Percentiles rank a stretch among this genome's conserved stretches.
phyloP scores from a whole-genome alignment of 768 basidiomycete genomes.

The Multifurca ochricompacta region DNA sequence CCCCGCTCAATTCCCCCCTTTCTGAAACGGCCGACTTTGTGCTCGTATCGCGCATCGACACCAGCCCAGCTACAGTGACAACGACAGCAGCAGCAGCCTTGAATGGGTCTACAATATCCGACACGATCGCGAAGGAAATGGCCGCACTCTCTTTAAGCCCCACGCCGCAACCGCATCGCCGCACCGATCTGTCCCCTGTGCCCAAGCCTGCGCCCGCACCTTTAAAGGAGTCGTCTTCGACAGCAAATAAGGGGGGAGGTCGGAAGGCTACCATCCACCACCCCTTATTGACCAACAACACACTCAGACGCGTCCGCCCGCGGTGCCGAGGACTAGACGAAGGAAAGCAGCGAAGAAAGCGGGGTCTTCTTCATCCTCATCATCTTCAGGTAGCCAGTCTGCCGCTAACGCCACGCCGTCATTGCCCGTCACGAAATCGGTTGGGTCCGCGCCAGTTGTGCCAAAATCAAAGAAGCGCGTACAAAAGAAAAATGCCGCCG shows the following conservation, averaged over 20 bases:
- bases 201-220: neutral
- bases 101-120: neutral
- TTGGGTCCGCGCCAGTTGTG: neutral
- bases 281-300: conserved; percentile 7
- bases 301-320: neutral
- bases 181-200: no score
- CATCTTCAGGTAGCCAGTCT: neutral
- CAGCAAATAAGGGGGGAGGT: neutral
- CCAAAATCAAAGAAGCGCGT: neutral
- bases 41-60: conserved; percentile 41
- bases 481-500: neutral
- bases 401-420: neutral
- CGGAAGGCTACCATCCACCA: neutral
- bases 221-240: neutral
- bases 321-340: neutral
- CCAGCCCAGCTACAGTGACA: conserved; percentile 44
- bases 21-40: conserved; percentile 26
- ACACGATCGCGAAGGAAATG: neutral
- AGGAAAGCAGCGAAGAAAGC: neutral
- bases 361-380: neutral
- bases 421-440: neutral
- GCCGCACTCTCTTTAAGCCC: conserved; percentile 1
- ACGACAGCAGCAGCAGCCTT: conserved; percentile 34
- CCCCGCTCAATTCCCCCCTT: conserved; percentile 20
- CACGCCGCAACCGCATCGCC: neutral